A percentile compares a stretch with the other conserved stretches of the same genome.
These are phyloP conservation scores for Nannizzia gypsea DNA, from an alignment of 2,329 filamentous ascomycete species.

Conservation along the genomic window DNA sequence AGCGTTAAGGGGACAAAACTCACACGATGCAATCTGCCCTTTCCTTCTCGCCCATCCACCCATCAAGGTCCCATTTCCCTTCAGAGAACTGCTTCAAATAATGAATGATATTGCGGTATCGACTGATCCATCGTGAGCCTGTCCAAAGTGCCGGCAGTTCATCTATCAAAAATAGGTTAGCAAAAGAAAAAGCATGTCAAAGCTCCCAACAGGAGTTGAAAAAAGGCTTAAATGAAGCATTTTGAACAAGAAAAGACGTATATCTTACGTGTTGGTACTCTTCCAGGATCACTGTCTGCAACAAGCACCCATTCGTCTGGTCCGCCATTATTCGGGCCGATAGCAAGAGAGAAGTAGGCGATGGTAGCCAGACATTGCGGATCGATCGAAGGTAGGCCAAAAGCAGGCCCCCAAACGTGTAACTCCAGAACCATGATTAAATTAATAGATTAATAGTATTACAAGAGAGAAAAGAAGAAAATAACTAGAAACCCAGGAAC, in stretches of 20 bases:
- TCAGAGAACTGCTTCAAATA: constrained; percentile 38
- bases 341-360: constrained; percentile 57
- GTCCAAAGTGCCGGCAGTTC: constrained; percentile 48
- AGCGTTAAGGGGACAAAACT: constrained; percentile 12
- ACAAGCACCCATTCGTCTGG: constrained; percentile 53
- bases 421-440: constrained; percentile 57
- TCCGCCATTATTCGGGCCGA: constrained; percentile 30
- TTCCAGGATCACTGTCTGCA: constrained; percentile 58
- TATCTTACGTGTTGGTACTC: constrained; percentile 57
- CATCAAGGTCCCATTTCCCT: constrained; percentile 40
- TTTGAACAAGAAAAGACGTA: background rate
- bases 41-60: constrained; percentile 30
- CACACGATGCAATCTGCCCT: constrained; percentile 42
- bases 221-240: background rate
- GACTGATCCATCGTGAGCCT: constrained; percentile 41
- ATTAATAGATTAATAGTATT: too few relatives aligned
- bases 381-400: constrained; percentile 80
- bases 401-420: constrained; percentile 82
- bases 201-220: background rate
- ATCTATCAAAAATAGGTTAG: constrained; percentile 26
- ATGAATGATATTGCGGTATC: constrained; percentile 43
- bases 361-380: constrained; percentile 78
- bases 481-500: background rate
- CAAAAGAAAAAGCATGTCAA: background rate
- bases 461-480: background rate